A percentile compares a stretch with the other conserved stretches of the same genome.
Conservation (phyloP, 768 basidiomycete genomes). For the Kwoniella sp. region DNA sequence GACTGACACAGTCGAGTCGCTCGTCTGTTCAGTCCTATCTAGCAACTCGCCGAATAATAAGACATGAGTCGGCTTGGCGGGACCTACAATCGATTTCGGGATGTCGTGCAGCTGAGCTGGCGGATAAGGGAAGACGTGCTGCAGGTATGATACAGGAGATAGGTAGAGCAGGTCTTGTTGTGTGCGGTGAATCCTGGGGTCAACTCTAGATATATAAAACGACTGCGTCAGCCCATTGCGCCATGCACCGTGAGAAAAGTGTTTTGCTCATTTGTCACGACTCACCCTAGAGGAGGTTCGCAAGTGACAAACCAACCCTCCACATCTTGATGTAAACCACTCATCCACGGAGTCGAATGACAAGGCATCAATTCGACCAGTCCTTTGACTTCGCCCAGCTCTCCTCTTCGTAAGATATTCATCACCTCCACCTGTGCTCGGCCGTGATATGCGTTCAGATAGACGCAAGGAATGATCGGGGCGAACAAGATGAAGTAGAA, state of each 20-base stretch:
- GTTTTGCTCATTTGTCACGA: no score
- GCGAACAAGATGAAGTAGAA: constrained; percentile 59
- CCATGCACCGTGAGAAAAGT: no score
- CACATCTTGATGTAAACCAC: constrained; percentile 74
- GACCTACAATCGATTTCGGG: constrained; percentile 60
- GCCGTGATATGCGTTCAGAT: constrained; percentile 74
- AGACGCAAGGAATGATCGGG: constrained; percentile 65
- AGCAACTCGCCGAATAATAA: constrained; percentile 82
- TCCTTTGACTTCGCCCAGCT: constrained; percentile 58
- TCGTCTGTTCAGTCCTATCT: constrained; percentile 3
- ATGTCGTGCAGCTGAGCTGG: constrained; percentile 41
- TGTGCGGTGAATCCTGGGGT: constrained; percentile 67
- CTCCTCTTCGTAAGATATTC: constrained; percentile 61
- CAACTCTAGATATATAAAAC: constrained; percentile 58
- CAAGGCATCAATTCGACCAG: constrained; percentile 92
- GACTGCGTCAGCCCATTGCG: constrained; percentile 3
- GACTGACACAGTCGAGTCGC: constrained; percentile 46
- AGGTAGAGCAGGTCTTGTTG: constrained; percentile 81
- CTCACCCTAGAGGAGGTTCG: constrained; percentile 85
- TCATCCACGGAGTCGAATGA: constrained; percentile 91
- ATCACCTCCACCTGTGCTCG: constrained; percentile 77
- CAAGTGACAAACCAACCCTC: constrained; percentile 86
- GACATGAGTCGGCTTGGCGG: constrained; percentile 79
- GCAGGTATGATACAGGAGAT: constrained; percentile 69
- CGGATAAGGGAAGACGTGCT: constrained; percentile 66